A percentile compares a stretch with the other conserved stretches of the same genome.
Conservation (phyloP, 2,329 filamentous ascomycete genomes). For the Pseudocercospora fijiensis region DNA sequence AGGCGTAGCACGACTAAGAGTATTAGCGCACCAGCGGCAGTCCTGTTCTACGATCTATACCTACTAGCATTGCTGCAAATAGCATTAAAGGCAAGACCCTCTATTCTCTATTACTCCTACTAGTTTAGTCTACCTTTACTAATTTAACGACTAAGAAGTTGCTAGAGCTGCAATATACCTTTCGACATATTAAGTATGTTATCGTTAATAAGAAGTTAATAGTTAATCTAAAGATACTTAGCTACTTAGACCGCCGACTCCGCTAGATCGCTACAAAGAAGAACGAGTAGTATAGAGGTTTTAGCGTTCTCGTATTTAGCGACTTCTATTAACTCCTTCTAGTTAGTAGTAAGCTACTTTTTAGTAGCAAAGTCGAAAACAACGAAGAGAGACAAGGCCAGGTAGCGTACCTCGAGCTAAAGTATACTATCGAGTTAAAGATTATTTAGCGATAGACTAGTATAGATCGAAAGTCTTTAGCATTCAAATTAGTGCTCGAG, state of each 20-base stretch:
- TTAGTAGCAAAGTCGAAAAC: background rate
- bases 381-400: background rate
- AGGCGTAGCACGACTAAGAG: background rate
- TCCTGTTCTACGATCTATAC: background rate
- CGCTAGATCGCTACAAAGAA: background rate
- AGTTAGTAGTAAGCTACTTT: background rate
- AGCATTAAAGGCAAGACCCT: background rate
- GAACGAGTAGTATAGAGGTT: background rate
- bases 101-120: background rate
- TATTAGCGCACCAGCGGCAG: background rate
- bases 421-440: background rate
- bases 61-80: background rate
- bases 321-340: background rate
- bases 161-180: background rate
- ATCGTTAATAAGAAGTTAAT: conserved; percentile 1
- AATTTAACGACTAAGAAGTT: background rate
- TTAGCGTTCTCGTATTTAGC: background rate
- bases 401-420: background rate
- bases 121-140: background rate
- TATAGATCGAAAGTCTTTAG: background rate
- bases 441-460: background rate
- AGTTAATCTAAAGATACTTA: background rate
- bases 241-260: background rate
- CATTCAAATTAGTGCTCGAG: background rate
- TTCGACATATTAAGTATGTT: background rate